A percentile compares a stretch with the other conserved stretches of the same genome.
Conservation (phyloP, 140 eudicot species). For the Flaveria floridana region DNA sequence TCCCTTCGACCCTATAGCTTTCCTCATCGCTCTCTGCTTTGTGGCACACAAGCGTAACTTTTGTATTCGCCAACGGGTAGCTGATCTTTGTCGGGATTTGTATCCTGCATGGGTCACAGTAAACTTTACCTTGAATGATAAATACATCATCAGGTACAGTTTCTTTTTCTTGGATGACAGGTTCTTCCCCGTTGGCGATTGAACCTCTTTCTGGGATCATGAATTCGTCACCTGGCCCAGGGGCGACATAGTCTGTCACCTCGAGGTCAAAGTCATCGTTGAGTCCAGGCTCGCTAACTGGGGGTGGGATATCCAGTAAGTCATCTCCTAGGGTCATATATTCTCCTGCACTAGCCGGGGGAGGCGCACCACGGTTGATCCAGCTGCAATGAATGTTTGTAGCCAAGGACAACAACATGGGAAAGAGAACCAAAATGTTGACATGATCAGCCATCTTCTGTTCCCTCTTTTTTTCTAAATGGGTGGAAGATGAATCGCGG, state of each 20-base stretch:
- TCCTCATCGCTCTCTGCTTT: conserved; percentile 24
- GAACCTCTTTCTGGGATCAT: conserved; percentile 8
- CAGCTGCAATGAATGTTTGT: conserved; percentile 33
- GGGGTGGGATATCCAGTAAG: conserved; percentile 12
- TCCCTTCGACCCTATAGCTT: conserved; percentile 33
- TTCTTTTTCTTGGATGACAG: conserved; percentile 15
- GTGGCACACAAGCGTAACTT: conserved; percentile 41
- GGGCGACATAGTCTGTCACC: conserved; percentile 3
- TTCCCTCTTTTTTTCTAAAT: neutral
- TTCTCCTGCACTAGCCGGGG: conserved; percentile 26
- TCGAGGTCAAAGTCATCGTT: neutral
- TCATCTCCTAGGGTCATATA: conserved; percentile 3
- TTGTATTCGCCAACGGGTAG: conserved; percentile 26
- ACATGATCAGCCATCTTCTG: conserved; percentile 29
- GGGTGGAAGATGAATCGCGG: conserved; percentile 11
- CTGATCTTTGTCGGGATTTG: conserved; percentile 53
- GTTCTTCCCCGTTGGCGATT: neutral
- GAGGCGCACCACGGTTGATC: conserved; percentile 36
- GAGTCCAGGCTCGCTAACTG: neutral
- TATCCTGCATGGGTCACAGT: conserved; percentile 68
- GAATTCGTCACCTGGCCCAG: conserved; percentile 22
- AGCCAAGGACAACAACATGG: conserved; percentile 27
- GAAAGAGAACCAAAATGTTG: conserved; percentile 26
- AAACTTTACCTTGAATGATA: conserved; percentile 53
- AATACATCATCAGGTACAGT: conserved; percentile 3